Conservation (phyloP, 805 yeast genomes). For the Monosporozyma yasuniensis region DNA sequence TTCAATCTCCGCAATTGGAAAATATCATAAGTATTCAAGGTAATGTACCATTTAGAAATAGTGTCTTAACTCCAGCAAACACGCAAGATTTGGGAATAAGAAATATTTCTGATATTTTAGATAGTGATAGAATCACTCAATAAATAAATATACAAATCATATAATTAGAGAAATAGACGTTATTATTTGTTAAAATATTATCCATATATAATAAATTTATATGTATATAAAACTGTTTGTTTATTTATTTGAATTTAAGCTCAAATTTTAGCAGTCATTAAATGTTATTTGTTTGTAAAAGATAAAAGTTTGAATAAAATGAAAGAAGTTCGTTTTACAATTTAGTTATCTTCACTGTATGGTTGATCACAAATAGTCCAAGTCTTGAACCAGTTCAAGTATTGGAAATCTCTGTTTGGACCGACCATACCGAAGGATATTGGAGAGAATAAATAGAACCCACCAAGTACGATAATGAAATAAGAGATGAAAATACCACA, state of each 20-base stretch:
- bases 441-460: constrained; percentile 54
- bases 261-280: not conserved
- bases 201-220: not conserved
- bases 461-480: constrained; percentile 38
- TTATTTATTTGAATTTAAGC: not conserved
- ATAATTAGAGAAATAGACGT: not conserved
- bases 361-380: constrained; percentile 36
- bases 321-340: not conserved
- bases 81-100: constrained; percentile 22
- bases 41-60: constrained; percentile 19
- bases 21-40: constrained; percentile 27
- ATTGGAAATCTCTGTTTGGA: constrained; percentile 31
- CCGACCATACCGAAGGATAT: constrained; percentile 63
- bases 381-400: constrained; percentile 40
- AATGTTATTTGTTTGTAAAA: not conserved
- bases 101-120: constrained; percentile 21
- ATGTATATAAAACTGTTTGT: not conserved
- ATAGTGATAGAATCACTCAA: constrained; percentile 29
- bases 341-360: not conserved
- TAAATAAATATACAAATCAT: constrained; percentile 8
- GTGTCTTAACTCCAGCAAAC: constrained; percentile 25
- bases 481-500: constrained; percentile 35
- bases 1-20: constrained; percentile 21
- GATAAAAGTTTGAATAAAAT: too few species aligned
- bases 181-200: not conserved